These are phyloP conservation scores for Tetratostichococcus sp. DNA, from an alignment of 139 green algal species.

Conservation along the genomic window DNA sequence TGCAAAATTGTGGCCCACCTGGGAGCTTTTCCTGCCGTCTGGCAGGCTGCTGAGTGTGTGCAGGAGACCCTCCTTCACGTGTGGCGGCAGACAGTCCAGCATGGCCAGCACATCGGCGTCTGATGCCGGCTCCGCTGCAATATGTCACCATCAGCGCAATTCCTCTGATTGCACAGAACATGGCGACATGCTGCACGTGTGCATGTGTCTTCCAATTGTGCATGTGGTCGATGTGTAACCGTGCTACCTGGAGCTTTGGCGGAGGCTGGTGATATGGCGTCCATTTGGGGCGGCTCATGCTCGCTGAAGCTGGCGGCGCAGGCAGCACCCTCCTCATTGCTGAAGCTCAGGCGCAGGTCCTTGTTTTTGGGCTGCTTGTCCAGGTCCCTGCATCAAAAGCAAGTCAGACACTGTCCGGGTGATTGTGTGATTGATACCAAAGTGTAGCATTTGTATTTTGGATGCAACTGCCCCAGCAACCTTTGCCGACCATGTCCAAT, in stretches of 20 bases:
- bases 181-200: too few species aligned
- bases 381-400: background rate
- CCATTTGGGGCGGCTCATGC: background rate
- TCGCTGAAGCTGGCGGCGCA: background rate
- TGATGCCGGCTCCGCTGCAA: background rate
- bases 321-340: background rate
- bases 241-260: background rate
- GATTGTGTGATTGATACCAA: too few species aligned
- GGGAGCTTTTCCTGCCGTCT: too few species aligned
- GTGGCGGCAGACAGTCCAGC: background rate
- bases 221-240: too few species aligned
- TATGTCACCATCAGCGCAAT: too few species aligned
- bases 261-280: background rate
- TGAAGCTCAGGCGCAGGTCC: background rate
- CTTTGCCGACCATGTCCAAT: too few species aligned
- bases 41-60: background rate
- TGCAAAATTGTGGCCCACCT: too few species aligned
- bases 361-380: background rate
- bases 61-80: background rate
- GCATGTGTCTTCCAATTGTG: too few species aligned
- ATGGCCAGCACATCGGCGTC: background rate
- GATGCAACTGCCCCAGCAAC: too few species aligned
- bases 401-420: too few species aligned
- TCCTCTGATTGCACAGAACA: too few species aligned
- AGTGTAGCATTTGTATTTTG: too few species aligned